Evolutionary conservation across 1,139 yeast species (phyloP), one percentile per base, ranked within the genome.

Genomic region (Yamadazyma dushanensis): DNA sequence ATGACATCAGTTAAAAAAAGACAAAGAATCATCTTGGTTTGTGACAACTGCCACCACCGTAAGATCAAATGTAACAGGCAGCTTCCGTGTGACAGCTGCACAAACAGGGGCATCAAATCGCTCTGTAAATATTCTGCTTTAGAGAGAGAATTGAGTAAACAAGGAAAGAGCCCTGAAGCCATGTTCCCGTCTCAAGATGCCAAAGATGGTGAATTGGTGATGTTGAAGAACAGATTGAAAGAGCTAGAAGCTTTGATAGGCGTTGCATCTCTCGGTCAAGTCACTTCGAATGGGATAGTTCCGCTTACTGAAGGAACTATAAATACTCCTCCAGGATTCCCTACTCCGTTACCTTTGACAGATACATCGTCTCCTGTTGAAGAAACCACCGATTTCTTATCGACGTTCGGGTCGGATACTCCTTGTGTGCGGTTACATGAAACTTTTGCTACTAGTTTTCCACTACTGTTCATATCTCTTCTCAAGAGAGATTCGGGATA

Each of bases 21-120:
- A 32, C 49, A 46, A 34, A 45, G 53, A 27, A 41, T 49, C 21
- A 38, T 44, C 5, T 31, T 49, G 10, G 49, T 46, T 5, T 49
- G 53, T 45, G 53, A 49, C 24, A 47, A 46, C 27, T 49, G 53
- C 32, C 51, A 47, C 35, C 43, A 45, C 14, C 35, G 51, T 4
- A 49, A 49, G 35, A 49, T 49, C 29, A 49, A 47, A 30, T 49
- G 53, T 38, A 43, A 49, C 29, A 27, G 49, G 16, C 33, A 46
- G 23, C 39, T 46, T 2, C 53, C 53, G 2, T 49, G 53, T 40
- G 42, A 44, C 22, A 41, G 51, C 22, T 49, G 53, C 31, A 39
- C 31, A 11, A 38, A 25, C 17, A 26, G 48, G 16, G 48, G 49
- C 1, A 37, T 46, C 14, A 44, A 34, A 3, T 26, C 47, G 4